phyloP scores from a whole-genome alignment of 768 basidiomycete species.

The Leccinum rimulosum region DNA sequence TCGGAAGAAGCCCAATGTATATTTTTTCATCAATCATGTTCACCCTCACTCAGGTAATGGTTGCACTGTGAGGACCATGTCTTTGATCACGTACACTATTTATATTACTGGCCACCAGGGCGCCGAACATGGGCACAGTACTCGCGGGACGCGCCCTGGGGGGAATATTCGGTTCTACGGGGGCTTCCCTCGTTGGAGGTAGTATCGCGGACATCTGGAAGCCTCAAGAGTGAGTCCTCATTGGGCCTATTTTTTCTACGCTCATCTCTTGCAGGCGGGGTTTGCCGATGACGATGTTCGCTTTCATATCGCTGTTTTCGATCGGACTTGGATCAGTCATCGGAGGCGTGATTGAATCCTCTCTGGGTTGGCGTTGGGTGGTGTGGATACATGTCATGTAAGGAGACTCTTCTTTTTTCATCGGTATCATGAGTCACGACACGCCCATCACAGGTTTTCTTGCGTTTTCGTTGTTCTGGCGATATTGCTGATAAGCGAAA shows the following conservation, averaged over 20 bases:
- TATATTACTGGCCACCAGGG: slow-evolving; percentile 21
- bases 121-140: slow-evolving; percentile 51
- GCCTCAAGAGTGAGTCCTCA: slow-evolving; percentile 49
- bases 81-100: neutral
- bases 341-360: slow-evolving; percentile 62
- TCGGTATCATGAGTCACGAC: neutral
- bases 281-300: slow-evolving; percentile 72
- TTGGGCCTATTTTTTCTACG: neutral
- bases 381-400: slow-evolving; percentile 75
- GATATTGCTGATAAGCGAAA: slow-evolving; percentile 63
- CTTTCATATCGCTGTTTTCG: slow-evolving; percentile 53
- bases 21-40: slow-evolving; percentile 50
- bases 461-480: slow-evolving; percentile 48
- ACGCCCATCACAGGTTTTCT: slow-evolving; percentile 41
- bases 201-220: slow-evolving; percentile 68
- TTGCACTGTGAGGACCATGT: slow-evolving; percentile 25
- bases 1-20: slow-evolving; percentile 63
- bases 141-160: slow-evolving; percentile 58
- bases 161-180: slow-evolving; percentile 63
- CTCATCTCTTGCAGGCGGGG: slow-evolving; percentile 50
- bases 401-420: neutral
- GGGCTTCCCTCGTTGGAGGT: slow-evolving; percentile 66
- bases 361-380: slow-evolving; percentile 76
- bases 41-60: slow-evolving; percentile 47
- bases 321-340: slow-evolving; percentile 63